Conservation (phyloP, 1,284 basidiomycete species). For the Amylostereum chailletii region DNA sequence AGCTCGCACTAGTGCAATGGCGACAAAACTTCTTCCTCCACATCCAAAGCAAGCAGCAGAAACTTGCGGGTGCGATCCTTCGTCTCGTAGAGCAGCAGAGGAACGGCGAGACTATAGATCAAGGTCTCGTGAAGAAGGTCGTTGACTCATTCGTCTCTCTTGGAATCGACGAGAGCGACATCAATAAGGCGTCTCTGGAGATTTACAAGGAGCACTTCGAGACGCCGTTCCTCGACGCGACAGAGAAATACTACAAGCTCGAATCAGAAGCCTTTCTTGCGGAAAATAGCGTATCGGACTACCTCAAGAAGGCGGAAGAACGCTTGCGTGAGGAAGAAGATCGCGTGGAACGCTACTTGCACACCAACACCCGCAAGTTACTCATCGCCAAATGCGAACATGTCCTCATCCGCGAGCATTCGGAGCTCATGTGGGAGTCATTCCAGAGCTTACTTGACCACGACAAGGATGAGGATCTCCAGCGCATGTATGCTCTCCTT, state of each 20-base stretch:
- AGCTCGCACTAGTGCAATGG: conserved; percentile 97
- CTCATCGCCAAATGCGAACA: conserved; percentile 89
- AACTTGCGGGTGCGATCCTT: conserved; percentile 84
- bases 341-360: conserved; percentile 90
- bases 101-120: conserved; percentile 92
- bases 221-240: conserved; percentile 79
- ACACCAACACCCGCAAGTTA: conserved; percentile 80
- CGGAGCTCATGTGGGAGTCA: conserved; percentile 86
- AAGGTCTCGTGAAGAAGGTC: conserved; percentile 90
- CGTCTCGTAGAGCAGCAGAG: conserved; percentile 89
- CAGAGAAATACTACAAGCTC: conserved; percentile 85
- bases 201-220: conserved; percentile 94
- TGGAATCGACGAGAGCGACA: conserved; percentile 86
- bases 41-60: conserved; percentile 74
- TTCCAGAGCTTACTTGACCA: conserved; percentile 91
- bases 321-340: conserved; percentile 93
- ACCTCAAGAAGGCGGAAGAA: conserved; percentile 93
- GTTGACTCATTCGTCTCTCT: conserved; percentile 96
- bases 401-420: conserved; percentile 86
- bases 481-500: conserved; percentile 91
- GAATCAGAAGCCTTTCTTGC: conserved; percentile 90
- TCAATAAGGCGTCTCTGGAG: conserved; percentile 88
- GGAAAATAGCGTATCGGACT: conserved; percentile 90
- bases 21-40: conserved; percentile 86
- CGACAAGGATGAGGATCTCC: conserved; percentile 90